These are phyloP conservation scores for Onygenales sp. DNA, from an alignment of 2,329 filamentous ascomycete genomes.

Conservation along the genomic window DNA sequence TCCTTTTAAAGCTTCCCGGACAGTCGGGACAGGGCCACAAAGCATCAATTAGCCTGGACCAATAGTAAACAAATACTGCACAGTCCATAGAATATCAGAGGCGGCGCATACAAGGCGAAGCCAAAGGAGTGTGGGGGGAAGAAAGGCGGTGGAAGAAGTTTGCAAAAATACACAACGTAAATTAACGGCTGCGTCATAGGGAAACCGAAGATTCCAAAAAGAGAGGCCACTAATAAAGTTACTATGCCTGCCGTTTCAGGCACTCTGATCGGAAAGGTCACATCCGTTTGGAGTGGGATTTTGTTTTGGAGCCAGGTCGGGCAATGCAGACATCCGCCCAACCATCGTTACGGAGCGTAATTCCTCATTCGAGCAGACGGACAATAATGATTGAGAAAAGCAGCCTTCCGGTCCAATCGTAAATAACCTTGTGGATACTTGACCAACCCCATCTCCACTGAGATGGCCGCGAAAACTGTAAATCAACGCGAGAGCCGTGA, in stretches of 20 bases:
- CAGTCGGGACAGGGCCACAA: slow-evolving; percentile 13
- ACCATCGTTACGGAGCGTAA: background rate
- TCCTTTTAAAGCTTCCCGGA: slow-evolving; percentile 14
- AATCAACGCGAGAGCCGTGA: background rate
- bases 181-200: slow-evolving; percentile 1
- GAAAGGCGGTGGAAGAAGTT: slow-evolving; percentile 1
- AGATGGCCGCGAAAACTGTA: background rate
- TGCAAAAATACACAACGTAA: background rate
- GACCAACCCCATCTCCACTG: background rate
- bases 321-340: background rate
- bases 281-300: background rate
- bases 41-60: background rate
- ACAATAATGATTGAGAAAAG: background rate
- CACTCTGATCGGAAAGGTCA: background rate
- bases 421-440: background rate
- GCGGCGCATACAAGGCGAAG: background rate
- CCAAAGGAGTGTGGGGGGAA: background rate
- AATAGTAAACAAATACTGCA: slow-evolving; percentile 1
- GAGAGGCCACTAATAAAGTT: background rate
- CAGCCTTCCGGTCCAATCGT: background rate
- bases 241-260: background rate
- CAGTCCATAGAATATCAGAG: background rate
- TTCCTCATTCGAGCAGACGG: background rate
- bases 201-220: background rate
- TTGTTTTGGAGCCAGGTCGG: background rate